Conservation (phyloP, 306 rosid species). For the Cercis canadensis region DNA sequence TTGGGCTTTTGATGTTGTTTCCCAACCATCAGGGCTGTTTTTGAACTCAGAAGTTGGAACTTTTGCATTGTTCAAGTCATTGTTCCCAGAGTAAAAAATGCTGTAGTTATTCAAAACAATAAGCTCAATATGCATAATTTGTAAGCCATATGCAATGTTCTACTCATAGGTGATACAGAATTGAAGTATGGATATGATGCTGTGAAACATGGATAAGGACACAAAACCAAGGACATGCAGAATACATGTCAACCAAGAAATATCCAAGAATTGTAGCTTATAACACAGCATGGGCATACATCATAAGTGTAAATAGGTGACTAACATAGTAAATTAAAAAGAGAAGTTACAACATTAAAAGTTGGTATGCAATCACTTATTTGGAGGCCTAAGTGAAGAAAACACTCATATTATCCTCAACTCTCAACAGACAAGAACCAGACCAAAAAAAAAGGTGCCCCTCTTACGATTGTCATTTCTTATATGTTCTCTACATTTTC, state of each 20-base stretch:
- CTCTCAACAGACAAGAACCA: too few relatives aligned
- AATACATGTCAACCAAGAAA: not conserved
- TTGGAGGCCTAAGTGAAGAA: too few relatives aligned
- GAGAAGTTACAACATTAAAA: too few relatives aligned
- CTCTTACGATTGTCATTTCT: too few relatives aligned
- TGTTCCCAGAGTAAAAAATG: slow-evolving; percentile 68
- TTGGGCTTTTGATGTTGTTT: slow-evolving; percentile 69
- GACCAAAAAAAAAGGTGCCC: too few relatives aligned
- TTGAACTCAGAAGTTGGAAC: slow-evolving; percentile 68
- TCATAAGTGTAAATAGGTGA: too few relatives aligned
- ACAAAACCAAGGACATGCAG: slow-evolving; percentile 11
- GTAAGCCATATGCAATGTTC: slow-evolving; percentile 16
- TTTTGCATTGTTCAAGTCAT: slow-evolving; percentile 60
- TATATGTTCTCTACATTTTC: not conserved
- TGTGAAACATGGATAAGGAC: slow-evolving; percentile 10
- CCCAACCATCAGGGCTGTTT: slow-evolving; percentile 97
- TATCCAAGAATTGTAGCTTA: too few relatives aligned
- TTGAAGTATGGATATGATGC: not conserved
- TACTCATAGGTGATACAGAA: not conserved
- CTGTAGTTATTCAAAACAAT: slow-evolving; percentile 50
- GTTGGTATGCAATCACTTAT: too few relatives aligned
- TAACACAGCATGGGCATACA: too few relatives aligned
- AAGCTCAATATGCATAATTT: slow-evolving; percentile 27
- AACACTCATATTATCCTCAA: too few relatives aligned
- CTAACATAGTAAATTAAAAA: too few relatives aligned